phyloP scores from a whole-genome alignment of 2,329 filamentous ascomycete species.

The Diaporthe ilicicola region DNA sequence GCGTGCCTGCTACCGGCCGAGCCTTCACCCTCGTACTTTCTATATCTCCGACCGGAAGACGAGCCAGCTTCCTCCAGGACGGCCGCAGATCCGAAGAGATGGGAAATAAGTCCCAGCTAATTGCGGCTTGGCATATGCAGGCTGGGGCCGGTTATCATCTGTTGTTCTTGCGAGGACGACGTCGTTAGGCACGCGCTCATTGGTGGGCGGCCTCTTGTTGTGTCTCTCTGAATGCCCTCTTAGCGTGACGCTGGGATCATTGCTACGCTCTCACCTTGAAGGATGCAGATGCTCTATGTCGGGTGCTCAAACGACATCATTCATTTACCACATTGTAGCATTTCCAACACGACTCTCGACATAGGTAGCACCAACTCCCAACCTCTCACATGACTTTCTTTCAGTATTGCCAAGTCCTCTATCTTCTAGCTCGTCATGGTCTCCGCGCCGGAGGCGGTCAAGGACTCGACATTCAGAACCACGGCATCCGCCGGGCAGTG shows the following conservation, averaged over 20 bases:
- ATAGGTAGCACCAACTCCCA: background rate
- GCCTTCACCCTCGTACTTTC: constrained; percentile 11
- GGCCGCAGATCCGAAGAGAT: constrained; percentile 21
- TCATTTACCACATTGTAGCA: constrained; percentile 16
- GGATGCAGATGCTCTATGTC: background rate
- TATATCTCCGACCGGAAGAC: constrained; percentile 21
- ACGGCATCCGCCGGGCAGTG: constrained; percentile 12
- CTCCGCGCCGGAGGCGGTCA: constrained; percentile 24
- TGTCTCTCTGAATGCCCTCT: background rate
- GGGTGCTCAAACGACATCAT: background rate
- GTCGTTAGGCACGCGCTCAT: background rate
- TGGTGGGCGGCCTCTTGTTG: constrained; percentile 7
- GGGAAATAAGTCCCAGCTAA: constrained; percentile 12
- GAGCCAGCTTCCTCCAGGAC: constrained; percentile 12
- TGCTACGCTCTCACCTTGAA: background rate
- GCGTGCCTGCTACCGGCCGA: constrained; percentile 12
- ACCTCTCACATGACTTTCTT: constrained; percentile 19
- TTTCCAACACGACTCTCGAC: background rate
- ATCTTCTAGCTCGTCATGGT: constrained; percentile 17
- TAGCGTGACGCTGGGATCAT: background rate
- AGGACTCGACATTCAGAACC: constrained; percentile 11
- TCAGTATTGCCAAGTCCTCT: constrained; percentile 29
- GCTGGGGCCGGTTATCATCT: constrained; percentile 10
- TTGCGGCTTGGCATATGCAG: constrained; percentile 26
- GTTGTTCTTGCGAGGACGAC: constrained; percentile 6